Percentiles rank a stretch among this genome's conserved stretches.
Evolutionary conservation across 2,329 filamentous ascomycete species (phyloP).

Genomic region (Shiraia sp.): DNA sequence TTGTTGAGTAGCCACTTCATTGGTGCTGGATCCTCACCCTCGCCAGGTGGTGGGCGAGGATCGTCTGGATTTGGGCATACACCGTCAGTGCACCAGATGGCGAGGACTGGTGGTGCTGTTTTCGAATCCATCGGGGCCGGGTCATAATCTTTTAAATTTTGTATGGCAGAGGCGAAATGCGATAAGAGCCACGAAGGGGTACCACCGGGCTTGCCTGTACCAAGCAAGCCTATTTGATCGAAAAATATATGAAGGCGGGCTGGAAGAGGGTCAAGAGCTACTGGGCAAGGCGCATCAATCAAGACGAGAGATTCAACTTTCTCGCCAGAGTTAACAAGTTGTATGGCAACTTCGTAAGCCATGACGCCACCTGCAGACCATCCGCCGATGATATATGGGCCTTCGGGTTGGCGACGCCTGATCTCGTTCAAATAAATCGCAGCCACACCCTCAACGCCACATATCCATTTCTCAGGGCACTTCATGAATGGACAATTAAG

Average conservation of each 20-base stretch:
- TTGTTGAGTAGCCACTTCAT: constrained; percentile 73
- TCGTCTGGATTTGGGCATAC: constrained; percentile 70
- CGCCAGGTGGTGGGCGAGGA: constrained; percentile 66
- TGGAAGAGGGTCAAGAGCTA: constrained; percentile 55
- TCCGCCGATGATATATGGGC: constrained; percentile 60
- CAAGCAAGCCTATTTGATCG: constrained; percentile 71
- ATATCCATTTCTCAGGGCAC: constrained; percentile 66
- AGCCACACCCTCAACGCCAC: constrained; percentile 67
- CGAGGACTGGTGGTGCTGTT: constrained; percentile 63
- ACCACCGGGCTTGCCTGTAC: constrained; percentile 61
- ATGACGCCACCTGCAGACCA: constrained; percentile 62
- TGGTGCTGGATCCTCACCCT: constrained; percentile 57
- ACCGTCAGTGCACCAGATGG: constrained; percentile 75
- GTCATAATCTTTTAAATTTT: constrained; percentile 70
- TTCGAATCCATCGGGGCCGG: constrained; percentile 64
- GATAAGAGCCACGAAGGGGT: constrained; percentile 74
- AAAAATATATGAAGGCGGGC: constrained; percentile 71
- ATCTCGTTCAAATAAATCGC: constrained; percentile 70
- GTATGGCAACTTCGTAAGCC: constrained; percentile 56
- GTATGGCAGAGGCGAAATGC: constrained; percentile 72
- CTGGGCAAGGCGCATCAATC: constrained; percentile 58
- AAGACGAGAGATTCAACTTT: constrained; percentile 56
- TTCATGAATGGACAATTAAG: constrained; percentile 75
- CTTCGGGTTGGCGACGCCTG: constrained; percentile 68
- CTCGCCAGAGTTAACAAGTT: constrained; percentile 54